Evolutionary conservation across 2,329 filamentous ascomycete genomes (phyloP).

Genomic region (Dryadomyces quercus-mongolicae): DNA sequence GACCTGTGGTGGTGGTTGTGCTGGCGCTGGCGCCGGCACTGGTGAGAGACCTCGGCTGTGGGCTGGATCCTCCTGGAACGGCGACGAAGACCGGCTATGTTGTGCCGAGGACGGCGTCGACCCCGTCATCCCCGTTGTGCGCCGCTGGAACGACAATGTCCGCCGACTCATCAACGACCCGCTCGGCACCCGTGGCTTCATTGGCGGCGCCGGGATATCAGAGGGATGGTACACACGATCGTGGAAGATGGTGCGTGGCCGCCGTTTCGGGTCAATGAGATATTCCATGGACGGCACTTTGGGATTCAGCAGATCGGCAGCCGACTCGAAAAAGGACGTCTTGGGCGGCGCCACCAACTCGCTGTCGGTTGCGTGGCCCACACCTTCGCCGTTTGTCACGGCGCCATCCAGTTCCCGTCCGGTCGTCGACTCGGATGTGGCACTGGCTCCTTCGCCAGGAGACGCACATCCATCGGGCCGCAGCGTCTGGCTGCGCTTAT

Average conservation of each 20-base stretch:
- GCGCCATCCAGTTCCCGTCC: conserved; percentile 31
- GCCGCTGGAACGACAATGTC: background rate
- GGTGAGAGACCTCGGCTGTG: no score
- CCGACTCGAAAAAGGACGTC: conserved; percentile 91
- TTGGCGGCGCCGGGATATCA: conserved; percentile 76
- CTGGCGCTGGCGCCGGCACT: background rate
- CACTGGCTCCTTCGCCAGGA: conserved; percentile 6
- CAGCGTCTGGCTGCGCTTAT: conserved; percentile 67
- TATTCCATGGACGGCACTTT: conserved; percentile 73
- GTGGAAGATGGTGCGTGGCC: conserved; percentile 88
- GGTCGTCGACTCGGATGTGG: conserved; percentile 25
- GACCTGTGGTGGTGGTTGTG: background rate
- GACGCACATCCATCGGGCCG: conserved; percentile 25
- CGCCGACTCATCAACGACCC: conserved; percentile 17
- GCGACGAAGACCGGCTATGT: background rate
- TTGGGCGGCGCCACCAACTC: conserved; percentile 61
- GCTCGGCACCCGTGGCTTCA: conserved; percentile 34
- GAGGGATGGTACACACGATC: conserved; percentile 89
- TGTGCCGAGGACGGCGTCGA: background rate
- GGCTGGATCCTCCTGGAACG: background rate
- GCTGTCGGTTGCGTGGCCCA: conserved; percentile 16
- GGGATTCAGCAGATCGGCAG: conserved; percentile 82
- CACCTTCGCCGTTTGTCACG: conserved; percentile 12
- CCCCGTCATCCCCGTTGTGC: background rate
- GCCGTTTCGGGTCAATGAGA: conserved; percentile 68